Evolutionary conservation across 148 eudicot species (phyloP).

Genomic region (Nyssa sinensis): DNA sequence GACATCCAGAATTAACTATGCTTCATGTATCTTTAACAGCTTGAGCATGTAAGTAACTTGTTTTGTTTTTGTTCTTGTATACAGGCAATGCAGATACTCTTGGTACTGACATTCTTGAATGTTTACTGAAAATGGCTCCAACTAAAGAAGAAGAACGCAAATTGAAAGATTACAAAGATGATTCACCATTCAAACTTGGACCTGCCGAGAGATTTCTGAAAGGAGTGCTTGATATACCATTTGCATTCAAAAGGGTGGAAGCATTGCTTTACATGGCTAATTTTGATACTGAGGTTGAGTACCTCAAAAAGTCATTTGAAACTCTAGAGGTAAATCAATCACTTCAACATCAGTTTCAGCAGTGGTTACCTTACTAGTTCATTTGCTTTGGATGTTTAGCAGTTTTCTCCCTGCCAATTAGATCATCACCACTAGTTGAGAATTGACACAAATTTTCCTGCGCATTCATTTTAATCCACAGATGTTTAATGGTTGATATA

Average conservation of each 20-base stretch:
- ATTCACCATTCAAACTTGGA: constrained; percentile 54
- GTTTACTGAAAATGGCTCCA: constrained; percentile 63
- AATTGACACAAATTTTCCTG: too few relatives aligned
- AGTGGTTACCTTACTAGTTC: background rate
- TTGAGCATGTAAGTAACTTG: background rate
- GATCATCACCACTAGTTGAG: too few relatives aligned
- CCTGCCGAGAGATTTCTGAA: constrained; percentile 64
- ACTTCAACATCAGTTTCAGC: background rate
- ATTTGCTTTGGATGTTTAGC: background rate
- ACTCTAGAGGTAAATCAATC: constrained; percentile 52
- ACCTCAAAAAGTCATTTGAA: constrained; percentile 52
- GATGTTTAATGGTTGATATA: too few relatives aligned
- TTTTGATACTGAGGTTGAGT: constrained; percentile 53
- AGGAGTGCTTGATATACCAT: constrained; percentile 53
- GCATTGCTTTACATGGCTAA: constrained; percentile 54
- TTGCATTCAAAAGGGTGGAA: constrained; percentile 58
- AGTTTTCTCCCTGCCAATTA: background rate
- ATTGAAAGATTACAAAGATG: constrained; percentile 52
- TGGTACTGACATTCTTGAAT: constrained; percentile 51
- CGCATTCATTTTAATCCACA: too few relatives aligned
- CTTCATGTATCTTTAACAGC: background rate
- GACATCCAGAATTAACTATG: background rate
- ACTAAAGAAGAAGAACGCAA: constrained; percentile 60
- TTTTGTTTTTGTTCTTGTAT: background rate
- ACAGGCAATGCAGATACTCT: constrained; percentile 52